Base-by-base conservation (phyloP, 108 stramenopile species). In the Nitzschia sp. region DNA sequence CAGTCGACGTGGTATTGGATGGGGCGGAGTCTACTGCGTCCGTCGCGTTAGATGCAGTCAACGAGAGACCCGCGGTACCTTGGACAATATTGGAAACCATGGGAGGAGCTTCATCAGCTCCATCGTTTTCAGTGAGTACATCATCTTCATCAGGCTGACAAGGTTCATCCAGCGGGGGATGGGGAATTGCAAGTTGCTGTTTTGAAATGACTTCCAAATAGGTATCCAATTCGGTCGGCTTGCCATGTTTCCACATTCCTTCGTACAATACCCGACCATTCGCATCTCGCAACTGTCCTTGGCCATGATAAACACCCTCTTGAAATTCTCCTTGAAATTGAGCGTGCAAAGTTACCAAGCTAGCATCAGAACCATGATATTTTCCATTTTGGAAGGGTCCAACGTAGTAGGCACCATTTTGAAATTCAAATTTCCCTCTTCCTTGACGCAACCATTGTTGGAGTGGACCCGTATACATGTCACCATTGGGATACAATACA, bases 401-500 rank as follows among this genome's bases (percentile, higher is more conserved):
- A 19, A 57, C 52, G 44, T 81, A 81, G 14, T 48, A 20, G 37
- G 46, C 24, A n/a, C 69, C 69, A n/a, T 65, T 29, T 9, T 11
- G 41, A 51, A 78, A 73, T 15, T 58, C 50, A 22, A 78, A 78
- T 10, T 26, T 29, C 7, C 73, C 73, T 14, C 21, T 24, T 17
- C 68, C 68, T 29, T 39, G 40, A 34, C 73, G 73, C 24, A 63
- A 24, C 11, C 54, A 48, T 14, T 63, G 14, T 41, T 51, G 44
- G 51, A 60, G 62, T 17, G 52, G 7, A 0, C 73, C 73, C 15
- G 55, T 10, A 42, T 69, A 74, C 14, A 53, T 50, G 17, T 77
- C 80, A 0, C 76, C 72, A 52, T 64, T 60, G 21, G 80, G 76
- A 48, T 73, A 81, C 17, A 37, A 60, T 21, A 81, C 71, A 11